Conservation (phyloP, 352 stramenopile genomes). For the Phytophthora colocasiae region DNA sequence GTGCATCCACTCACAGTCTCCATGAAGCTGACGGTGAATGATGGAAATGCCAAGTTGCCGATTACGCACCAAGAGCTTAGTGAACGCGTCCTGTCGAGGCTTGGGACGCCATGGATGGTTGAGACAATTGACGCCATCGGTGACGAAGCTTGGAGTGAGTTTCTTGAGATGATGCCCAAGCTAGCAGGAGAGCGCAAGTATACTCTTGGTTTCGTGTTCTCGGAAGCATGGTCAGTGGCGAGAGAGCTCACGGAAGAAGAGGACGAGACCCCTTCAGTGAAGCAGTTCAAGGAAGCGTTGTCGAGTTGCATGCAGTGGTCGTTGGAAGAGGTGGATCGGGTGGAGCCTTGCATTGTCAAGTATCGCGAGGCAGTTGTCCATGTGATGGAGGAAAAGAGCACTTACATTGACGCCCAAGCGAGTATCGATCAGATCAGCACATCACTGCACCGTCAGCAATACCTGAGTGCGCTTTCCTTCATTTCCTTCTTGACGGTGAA, state of each 20-base stretch:
- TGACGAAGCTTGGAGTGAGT: slow-evolving; percentile 72
- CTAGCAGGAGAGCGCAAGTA: slow-evolving; percentile 79
- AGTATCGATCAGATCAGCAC: slow-evolving; percentile 79
- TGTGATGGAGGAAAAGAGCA: slow-evolving; percentile 89
- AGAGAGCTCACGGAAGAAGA: slow-evolving; percentile 80
- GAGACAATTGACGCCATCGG: slow-evolving; percentile 80
- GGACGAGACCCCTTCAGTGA: slow-evolving; percentile 71
- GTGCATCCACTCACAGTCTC: slow-evolving; percentile 78
- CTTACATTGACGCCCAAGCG: slow-evolving; percentile 82
- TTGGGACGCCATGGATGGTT: slow-evolving; percentile 83
- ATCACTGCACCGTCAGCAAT: slow-evolving; percentile 70
- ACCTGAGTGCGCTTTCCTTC: slow-evolving; percentile 76
- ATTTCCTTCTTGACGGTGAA: slow-evolving; percentile 77
- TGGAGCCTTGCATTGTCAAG: slow-evolving; percentile 66
- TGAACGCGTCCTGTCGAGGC: slow-evolving; percentile 67
- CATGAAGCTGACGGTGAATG: slow-evolving; percentile 85
- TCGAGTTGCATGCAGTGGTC: slow-evolving; percentile 85
- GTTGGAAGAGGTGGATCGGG: slow-evolving; percentile 57
- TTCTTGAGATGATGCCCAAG: slow-evolving; percentile 75
- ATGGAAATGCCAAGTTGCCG: slow-evolving; percentile 78
- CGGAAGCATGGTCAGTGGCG: slow-evolving; percentile 82
- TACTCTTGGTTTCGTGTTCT: slow-evolving; percentile 87
- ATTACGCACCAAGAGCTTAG: slow-evolving; percentile 84
- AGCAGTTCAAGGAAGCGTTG: slow-evolving; percentile 77
- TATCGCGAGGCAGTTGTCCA: slow-evolving; percentile 85